phyloP scores from a whole-genome alignment of 306 rosid species.

The Rosa persica region DNA sequence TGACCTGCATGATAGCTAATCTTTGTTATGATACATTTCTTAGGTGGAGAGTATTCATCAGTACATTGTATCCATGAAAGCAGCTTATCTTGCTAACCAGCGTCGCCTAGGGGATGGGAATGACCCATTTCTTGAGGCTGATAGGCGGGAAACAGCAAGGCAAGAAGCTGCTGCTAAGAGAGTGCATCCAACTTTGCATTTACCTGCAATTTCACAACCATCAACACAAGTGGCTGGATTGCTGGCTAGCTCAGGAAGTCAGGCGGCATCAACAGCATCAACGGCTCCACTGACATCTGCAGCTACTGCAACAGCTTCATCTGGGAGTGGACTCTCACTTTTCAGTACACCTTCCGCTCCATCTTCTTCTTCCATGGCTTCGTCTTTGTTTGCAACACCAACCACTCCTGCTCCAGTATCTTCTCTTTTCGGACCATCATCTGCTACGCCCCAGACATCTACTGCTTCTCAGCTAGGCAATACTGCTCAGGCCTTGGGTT shows the following conservation, averaged over 20 bases:
- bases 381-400: conserved; percentile 76
- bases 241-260: conserved; percentile 67
- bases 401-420: conserved; percentile 56
- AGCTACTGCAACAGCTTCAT: conserved; percentile 50
- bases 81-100: conserved; percentile 83
- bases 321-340: conserved; percentile 77
- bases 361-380: conserved; percentile 52
- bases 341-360: conserved; percentile 76
- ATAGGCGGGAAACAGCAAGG: conserved; percentile 94
- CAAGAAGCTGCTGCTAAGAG: conserved; percentile 93
- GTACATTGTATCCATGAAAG: conserved; percentile 87
- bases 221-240: conserved; percentile 86
- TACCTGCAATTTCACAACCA: conserved; percentile 78
- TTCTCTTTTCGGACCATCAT: conserved; percentile 61
- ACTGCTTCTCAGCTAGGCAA: conserved; percentile 64
- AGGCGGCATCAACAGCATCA: conserved; percentile 44
- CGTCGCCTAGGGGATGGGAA: conserved; percentile 77
- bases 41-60: conserved; percentile 97
- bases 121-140: conserved; percentile 96
- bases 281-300: conserved; percentile 52
- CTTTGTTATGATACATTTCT: conserved; percentile 26
- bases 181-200: conserved; percentile 84
- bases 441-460: conserved; percentile 60
- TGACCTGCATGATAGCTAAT: conserved; percentile 25
- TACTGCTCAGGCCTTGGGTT: conserved; percentile 52